A percentile compares a stretch with the other conserved stretches of the same genome.
Evolutionary conservation across 202 grass and related monocot species (phyloP).

Genomic region (Zoysia matrella): DNA sequence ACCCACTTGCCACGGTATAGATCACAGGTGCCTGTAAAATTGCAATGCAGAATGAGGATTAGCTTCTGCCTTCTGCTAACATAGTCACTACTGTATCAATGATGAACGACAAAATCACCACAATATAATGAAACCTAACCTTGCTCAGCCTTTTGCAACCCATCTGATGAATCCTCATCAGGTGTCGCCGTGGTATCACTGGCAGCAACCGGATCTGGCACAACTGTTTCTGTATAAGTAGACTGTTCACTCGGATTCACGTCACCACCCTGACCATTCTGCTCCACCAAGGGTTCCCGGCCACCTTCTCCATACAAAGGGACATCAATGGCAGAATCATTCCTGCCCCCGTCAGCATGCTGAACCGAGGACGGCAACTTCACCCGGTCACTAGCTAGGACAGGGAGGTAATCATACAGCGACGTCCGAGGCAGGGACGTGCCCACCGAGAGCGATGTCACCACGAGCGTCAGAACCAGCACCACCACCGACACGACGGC

Average conservation of each 20-base stretch:
- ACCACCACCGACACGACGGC: constrained; percentile 45
- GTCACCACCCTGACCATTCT: constrained; percentile 26
- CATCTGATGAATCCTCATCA: constrained; percentile 6
- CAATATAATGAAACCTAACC: constrained; percentile 33
- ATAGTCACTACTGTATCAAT: constrained; percentile 6
- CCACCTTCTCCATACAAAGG: constrained; percentile 20
- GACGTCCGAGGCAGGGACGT: constrained; percentile 46
- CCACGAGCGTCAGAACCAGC: constrained; percentile 53
- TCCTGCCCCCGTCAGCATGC: constrained; percentile 3
- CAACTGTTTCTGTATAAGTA: neutral
- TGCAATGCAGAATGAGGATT: constrained; percentile 10
- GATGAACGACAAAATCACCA: constrained; percentile 22
- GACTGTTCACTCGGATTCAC: constrained; percentile 23
- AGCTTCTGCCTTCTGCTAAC: neutral
- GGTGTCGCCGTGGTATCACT: neutral
- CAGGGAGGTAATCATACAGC: constrained; percentile 48
- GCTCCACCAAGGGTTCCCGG: constrained; percentile 23
- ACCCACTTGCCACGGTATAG: constrained; percentile 83
- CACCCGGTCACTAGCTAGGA: constrained; percentile 15
- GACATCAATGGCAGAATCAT: neutral
- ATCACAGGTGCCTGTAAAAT: constrained; percentile 71
- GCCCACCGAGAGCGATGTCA: constrained; percentile 61
- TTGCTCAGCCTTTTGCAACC: constrained; percentile 33
- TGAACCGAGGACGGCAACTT: constrained; percentile 7
- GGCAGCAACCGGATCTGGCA: constrained; percentile 23